Evolutionary conservation across 2,329 filamentous ascomycete species (phyloP), one percentile per base, ranked within the genome.

Genomic region (Trichoderma endophyticum): DNA sequence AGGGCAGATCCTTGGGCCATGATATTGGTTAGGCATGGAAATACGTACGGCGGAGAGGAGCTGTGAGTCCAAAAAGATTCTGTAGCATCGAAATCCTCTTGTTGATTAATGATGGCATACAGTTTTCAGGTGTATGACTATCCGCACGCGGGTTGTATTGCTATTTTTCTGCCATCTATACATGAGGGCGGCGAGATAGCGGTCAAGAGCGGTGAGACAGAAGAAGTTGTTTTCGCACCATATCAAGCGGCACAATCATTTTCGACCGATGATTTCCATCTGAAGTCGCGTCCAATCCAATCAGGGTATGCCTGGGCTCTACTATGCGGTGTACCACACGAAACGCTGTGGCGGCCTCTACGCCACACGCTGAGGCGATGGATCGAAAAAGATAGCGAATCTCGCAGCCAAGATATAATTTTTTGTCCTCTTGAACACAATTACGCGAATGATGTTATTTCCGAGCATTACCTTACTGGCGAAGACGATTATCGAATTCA

Each of bases 311-410:
- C 21, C 9, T 48, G 39, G 39, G 62, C 30, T 7, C 6, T n/a
- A n/a, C n/a, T n/a, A n/a, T n/a, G n/a, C n/a, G n/a, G n/a, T n/a
- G n/a, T n/a, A n/a, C n/a, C n/a, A n/a, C n/a, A n/a, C n/a, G n/a
- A n/a, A n/a, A n/a, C n/a, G n/a, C n/a, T n/a, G n/a, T n/a, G n/a
- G n/a, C n/a, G 62, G 18, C 11, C 39, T 18, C 24, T 64, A n/a
- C 62, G 62, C 26, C 62, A 64, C 15, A 64, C 62, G 1, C 24
- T 64, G 18, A 64, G 43, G 11, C 62, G 62, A 48, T 64, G 62
- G 62, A 3, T 64, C n/a, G 3, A 18, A 26, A 21, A n/a, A 24
- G 39, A 51, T 15, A 11, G 4, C 4, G 26, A 3, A 64, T 64
- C 39, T 1, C 62, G 62, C 21, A 6, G 15, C 24, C 34, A 26